These are phyloP conservation scores for Tylopilus sp. DNA, from an alignment of 768 basidiomycete genomes.

Conservation along the genomic window DNA sequence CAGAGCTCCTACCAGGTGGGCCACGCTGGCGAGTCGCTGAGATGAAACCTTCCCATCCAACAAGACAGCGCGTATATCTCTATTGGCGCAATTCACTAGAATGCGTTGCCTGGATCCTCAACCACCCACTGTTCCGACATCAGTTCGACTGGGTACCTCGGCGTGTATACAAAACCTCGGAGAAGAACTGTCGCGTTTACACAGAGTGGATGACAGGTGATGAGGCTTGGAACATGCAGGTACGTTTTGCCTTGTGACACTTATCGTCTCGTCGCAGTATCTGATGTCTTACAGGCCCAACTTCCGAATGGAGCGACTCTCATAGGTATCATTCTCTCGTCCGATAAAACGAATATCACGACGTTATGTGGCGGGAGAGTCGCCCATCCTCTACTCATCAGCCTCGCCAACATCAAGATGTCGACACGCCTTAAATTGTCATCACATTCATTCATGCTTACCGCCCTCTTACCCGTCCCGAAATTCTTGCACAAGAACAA, in stretches of 20 bases:
- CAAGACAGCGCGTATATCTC: neutral
- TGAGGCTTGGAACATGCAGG: neutral
- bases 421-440: neutral
- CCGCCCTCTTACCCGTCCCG: neutral
- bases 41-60: neutral
- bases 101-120: neutral
- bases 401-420: neutral
- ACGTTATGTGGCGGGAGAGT: neutral
- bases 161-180: neutral
- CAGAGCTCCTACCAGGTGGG: neutral
- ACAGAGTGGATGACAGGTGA: neutral
- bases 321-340: neutral
- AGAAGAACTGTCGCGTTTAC: neutral
- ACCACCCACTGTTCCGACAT: neutral
- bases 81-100: neutral
- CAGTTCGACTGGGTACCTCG: neutral
- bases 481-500: neutral
- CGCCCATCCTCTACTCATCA: neutral
- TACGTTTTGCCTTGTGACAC: neutral
- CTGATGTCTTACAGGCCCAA: neutral
- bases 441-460: neutral
- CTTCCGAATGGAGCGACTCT: neutral
- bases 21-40: neutral
- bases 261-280: neutral
- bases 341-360: neutral